Base-by-base conservation (phyloP, 1,284 basidiomycete species). In the Porodaedalea pini region DNA sequence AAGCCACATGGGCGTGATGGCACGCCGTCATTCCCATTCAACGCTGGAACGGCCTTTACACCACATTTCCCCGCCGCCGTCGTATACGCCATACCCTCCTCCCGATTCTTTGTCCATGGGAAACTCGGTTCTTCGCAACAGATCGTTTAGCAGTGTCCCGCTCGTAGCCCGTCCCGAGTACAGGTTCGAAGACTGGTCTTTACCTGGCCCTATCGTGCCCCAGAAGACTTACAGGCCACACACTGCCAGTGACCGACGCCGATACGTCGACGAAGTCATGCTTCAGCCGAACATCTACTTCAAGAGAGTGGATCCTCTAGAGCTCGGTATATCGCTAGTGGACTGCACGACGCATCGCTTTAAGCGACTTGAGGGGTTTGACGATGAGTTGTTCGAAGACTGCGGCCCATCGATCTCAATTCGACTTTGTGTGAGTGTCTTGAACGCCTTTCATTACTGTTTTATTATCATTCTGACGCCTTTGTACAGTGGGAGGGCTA, bases 361-460 rank as follows among this genome's bases (percentile, higher is more conserved):
- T 44, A 70, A 70, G 58, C 64, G 71, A 31, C 69, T 84, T 10
- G 65, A 67, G 13, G 72, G 75, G 45, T 79, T 80, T 36, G 83
- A 88, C 39, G 81, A 85, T 59, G 71, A 72, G 3, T 82, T 90
- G 65, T 87, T 90, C 62, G 73, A 78, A 61, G 76, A 80, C 4
- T 79, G 86, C 51, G 88, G 88, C 2, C 88, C 88, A 2, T 88
- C 86, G 44, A 85, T 90, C 25, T 88, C 86, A 1, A 85, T 90
- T 56, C 79, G 87, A 27, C 73, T 90, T 17, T 84, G 86, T 75
- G 87, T 84, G 65, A 59, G 72, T 63, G 0, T 21, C 5, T 11
- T 50, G 19, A 2, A 21, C 17, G 39, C 43, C 53, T 53, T 21
- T 58, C 54, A 8, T 62, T 32, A 57, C 53, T 45, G 41, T 43